phyloP scores from a whole-genome alignment of 495 filamentous ascomycete genomes.

The Xylaria intraflava region DNA sequence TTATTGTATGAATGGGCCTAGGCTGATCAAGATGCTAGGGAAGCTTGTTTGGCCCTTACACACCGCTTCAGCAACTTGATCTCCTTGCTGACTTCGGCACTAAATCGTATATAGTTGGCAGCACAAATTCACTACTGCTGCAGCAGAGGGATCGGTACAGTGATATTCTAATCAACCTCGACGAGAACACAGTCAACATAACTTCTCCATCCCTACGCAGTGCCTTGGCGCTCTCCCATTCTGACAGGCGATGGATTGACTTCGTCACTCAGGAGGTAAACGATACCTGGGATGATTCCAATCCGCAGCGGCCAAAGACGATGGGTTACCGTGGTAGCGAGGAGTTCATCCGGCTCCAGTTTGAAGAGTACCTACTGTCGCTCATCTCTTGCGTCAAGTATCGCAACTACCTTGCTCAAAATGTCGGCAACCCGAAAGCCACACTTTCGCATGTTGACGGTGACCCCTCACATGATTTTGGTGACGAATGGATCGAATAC shows the following conservation, averaged over 20 bases:
- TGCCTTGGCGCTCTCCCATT: conserved; percentile 72
- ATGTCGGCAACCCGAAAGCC: conserved; percentile 52
- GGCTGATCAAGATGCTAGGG: conserved; percentile 48
- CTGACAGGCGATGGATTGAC: conserved; percentile 95
- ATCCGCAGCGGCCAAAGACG: conserved; percentile 82
- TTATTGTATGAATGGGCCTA: not conserved
- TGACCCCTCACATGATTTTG: conserved; percentile 79
- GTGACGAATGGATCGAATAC: conserved; percentile 63
- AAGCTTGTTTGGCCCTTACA: conserved; percentile 94
- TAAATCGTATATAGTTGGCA: conserved; percentile 95
- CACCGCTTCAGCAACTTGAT: conserved; percentile 91
- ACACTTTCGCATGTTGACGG: conserved; percentile 66
- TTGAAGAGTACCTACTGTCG: conserved; percentile 92
- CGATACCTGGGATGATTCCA: conserved; percentile 91
- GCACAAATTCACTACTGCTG: conserved; percentile 87
- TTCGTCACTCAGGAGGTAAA: conserved; percentile 87
- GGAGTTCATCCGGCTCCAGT: conserved; percentile 95
- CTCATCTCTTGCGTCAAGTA: conserved; percentile 86
- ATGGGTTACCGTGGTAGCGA: conserved; percentile 95
- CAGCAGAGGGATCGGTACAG: conserved; percentile 97
- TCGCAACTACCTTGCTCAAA: conserved; percentile 63
- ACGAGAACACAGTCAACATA: conserved; percentile 81
- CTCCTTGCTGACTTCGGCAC: conserved; percentile 89
- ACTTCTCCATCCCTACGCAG: conserved; percentile 68
- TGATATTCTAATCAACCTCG: conserved; percentile 93